phyloP scores from a whole-genome alignment of 495 filamentous ascomycete genomes.

The Trichocladium antarcticum region DNA sequence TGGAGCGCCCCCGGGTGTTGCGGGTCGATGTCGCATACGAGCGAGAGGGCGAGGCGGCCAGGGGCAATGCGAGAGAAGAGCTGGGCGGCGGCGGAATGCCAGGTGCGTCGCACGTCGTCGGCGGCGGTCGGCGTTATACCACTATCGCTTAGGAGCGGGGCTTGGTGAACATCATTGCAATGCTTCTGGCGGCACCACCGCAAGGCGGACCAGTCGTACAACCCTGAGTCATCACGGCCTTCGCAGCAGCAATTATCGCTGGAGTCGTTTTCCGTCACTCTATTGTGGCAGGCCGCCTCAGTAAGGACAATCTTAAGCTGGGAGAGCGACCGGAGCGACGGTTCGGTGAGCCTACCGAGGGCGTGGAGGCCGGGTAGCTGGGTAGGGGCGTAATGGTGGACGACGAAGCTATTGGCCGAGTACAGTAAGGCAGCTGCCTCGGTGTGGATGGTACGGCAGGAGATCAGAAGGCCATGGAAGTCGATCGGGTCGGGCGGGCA shows the following conservation, averaged over 20 bases:
- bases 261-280: conserved; percentile 3
- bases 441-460: conserved; percentile 2
- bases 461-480: conserved; percentile 1
- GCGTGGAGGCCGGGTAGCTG: conserved; percentile 1
- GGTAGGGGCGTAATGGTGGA: neutral
- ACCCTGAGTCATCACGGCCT: neutral
- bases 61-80: neutral
- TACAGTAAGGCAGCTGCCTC: conserved; percentile 4
- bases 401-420: conserved; percentile 3
- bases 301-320: conserved; percentile 2
- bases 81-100: conserved; percentile 2
- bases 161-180: neutral
- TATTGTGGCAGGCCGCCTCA: conserved; percentile 3
- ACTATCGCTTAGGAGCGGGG: conserved; percentile 1
- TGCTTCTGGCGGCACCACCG: conserved; percentile 1
- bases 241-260: neutral
- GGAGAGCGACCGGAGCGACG: conserved; percentile 5
- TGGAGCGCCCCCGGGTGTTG: neutral
- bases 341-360: conserved; percentile 1
- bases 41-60: neutral
- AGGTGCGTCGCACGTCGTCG: conserved; percentile 1
- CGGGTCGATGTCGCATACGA: conserved; percentile 1
- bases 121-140: neutral
- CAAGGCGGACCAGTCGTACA: neutral
- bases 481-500: conserved; percentile 1